Conservation (phyloP, 495 filamentous ascomycete genomes). For the Podospora anserina region DNA sequence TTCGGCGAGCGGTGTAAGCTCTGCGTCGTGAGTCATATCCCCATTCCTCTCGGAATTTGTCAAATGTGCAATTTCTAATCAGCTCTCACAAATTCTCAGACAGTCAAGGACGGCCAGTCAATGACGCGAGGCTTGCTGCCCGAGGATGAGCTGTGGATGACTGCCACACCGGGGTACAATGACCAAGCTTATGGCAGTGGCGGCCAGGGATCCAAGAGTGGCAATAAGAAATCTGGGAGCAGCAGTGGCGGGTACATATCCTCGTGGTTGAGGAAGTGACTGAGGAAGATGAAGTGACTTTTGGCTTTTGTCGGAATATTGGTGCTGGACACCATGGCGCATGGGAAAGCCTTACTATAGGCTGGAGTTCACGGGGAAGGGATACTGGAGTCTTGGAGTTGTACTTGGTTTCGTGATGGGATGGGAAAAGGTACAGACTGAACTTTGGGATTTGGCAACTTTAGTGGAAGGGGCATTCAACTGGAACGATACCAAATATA, state of each 20-base stretch:
- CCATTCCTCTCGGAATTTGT: neutral
- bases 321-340: neutral
- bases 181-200: too few relatives aligned
- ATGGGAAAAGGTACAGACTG: neutral
- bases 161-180: neutral
- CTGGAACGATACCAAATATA: neutral
- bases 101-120: constrained; percentile 29
- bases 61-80: neutral
- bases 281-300: neutral
- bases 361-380: neutral
- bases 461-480: neutral
- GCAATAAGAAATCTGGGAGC: neutral
- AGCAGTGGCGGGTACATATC: neutral
- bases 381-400: neutral
- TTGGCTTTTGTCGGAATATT: neutral
- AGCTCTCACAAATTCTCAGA: neutral
- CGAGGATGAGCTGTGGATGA: constrained; percentile 21
- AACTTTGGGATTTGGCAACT: neutral
- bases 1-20: constrained; percentile 47
- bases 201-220: neutral
- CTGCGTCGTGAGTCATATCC: constrained; percentile 38
- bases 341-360: neutral
- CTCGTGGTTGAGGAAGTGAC: neutral
- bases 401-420: neutral
- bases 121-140: constrained; percentile 27